phyloP scores from a whole-genome alignment of 2,329 filamentous ascomycete genomes.

The Xylaria hypoxylon region DNA sequence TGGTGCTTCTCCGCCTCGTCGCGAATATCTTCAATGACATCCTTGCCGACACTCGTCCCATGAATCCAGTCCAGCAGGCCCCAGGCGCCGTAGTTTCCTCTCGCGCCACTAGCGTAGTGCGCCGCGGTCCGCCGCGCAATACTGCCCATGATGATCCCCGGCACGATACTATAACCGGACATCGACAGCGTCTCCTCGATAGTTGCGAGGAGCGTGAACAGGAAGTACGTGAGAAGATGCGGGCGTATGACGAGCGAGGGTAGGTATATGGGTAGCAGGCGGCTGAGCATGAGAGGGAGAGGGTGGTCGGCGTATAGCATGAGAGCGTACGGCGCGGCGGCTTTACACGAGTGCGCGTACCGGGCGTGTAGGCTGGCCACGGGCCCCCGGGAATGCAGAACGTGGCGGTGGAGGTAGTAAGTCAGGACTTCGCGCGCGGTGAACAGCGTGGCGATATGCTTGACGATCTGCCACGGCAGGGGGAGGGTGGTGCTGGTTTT shows the following conservation, averaged over 20 bases:
- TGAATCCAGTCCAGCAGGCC: slow-evolving; percentile 72
- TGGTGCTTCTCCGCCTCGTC: slow-evolving; percentile 67
- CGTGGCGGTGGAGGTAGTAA: slow-evolving; percentile 79
- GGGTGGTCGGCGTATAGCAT: slow-evolving; percentile 77
- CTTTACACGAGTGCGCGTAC: slow-evolving; percentile 63
- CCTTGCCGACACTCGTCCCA: slow-evolving; percentile 65
- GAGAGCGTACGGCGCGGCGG: slow-evolving; percentile 70
- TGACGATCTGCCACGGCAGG: slow-evolving; percentile 65
- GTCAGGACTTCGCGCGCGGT: slow-evolving; percentile 68
- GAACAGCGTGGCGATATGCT: slow-evolving; percentile 60
- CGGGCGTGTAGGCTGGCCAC: slow-evolving; percentile 57
- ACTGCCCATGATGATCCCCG: slow-evolving; percentile 65
- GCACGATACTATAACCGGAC: slow-evolving; percentile 73
- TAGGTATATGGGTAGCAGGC: slow-evolving; percentile 73
- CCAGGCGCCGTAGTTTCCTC: slow-evolving; percentile 71
- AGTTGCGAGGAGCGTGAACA: slow-evolving; percentile 72
- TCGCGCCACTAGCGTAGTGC: slow-evolving; percentile 67
- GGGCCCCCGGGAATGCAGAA: slow-evolving; percentile 67
- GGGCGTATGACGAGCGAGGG: slow-evolving; percentile 73
- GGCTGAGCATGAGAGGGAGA: slow-evolving; percentile 69
- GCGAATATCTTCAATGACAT: slow-evolving; percentile 65
- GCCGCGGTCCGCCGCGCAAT: slow-evolving; percentile 59
- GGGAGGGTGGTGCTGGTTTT: slow-evolving; percentile 62
- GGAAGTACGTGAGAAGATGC: slow-evolving; percentile 78
- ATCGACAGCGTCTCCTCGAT: slow-evolving; percentile 74